phyloP scores from a whole-genome alignment of 2,329 filamentous ascomycete genomes.

The Corinectria fuckeliana region DNA sequence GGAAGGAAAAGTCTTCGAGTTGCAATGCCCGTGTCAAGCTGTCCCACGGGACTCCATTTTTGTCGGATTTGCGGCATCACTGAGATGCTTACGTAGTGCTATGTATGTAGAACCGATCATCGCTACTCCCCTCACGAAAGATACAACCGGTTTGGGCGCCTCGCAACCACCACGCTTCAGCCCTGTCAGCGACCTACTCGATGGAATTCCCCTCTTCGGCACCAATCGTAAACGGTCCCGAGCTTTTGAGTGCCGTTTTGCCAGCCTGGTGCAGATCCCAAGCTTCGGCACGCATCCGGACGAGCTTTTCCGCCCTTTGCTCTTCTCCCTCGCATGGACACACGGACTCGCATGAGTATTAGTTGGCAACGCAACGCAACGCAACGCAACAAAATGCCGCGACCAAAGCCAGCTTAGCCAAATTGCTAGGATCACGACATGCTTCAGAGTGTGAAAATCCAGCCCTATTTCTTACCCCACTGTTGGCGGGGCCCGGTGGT shows the following conservation, averaged over 20 bases:
- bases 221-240: neutral
- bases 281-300: neutral
- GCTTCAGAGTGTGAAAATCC: neutral
- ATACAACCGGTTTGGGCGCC: constrained; percentile 8
- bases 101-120: neutral
- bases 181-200: neutral
- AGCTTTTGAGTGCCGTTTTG: neutral
- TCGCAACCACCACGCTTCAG: neutral
- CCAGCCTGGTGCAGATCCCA: neutral
- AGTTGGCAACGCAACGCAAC: neutral
- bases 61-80: neutral
- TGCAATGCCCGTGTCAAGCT: neutral
- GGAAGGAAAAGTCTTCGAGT: neutral
- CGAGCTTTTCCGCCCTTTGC: neutral
- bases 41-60: neutral
- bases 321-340: neutral
- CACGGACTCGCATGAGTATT: neutral
- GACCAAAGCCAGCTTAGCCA: neutral
- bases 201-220: neutral
- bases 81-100: neutral
- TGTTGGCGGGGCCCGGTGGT: neutral
- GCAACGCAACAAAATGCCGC: neutral
- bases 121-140: neutral
- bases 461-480: constrained; percentile 8
- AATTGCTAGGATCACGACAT: constrained; percentile 1